These are phyloP conservation scores for Tetradesmus obliquus DNA, from an alignment of 139 green algal genomes.

Conservation along the genomic window DNA sequence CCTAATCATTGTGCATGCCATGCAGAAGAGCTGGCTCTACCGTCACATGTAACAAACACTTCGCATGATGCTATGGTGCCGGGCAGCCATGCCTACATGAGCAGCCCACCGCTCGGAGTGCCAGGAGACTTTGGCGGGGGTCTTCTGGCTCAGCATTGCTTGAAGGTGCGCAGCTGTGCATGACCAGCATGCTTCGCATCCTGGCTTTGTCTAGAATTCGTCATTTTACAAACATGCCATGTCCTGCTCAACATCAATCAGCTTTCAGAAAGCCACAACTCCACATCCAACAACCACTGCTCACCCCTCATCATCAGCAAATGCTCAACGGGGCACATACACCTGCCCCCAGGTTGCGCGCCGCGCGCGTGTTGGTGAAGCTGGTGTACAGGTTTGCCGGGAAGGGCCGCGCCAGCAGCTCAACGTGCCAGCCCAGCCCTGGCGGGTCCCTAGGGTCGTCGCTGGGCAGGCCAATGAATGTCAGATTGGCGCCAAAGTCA, in stretches of 20 bases:
- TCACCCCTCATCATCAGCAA: background rate
- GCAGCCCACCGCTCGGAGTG: too few relatives aligned
- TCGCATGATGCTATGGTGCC: too few relatives aligned
- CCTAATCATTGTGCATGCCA: background rate
- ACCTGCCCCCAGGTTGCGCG: conserved; percentile 8
- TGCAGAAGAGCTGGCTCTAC: background rate
- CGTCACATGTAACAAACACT: too few relatives aligned
- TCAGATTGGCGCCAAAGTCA: conserved; percentile 31
- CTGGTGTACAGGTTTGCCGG: conserved; percentile 23
- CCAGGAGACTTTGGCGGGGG: too few relatives aligned
- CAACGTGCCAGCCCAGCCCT: conserved; percentile 35
- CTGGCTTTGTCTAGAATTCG: too few relatives aligned
- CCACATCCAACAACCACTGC: background rate
- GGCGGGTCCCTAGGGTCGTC: conserved; percentile 26
- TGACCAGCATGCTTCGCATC: too few relatives aligned
- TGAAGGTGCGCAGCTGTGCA: too few relatives aligned
- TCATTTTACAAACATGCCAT: too few relatives aligned
- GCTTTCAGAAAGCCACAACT: background rate
- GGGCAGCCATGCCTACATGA: too few relatives aligned
- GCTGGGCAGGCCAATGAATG: conserved; percentile 33
- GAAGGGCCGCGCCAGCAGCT: conserved; percentile 22
- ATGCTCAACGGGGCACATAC: background rate
- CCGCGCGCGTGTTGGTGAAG: conserved; percentile 5
- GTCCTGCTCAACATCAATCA: too few relatives aligned
- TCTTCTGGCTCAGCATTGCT: too few relatives aligned